phyloP scores from a whole-genome alignment of 495 filamentous ascomycete genomes.

The Cetradonia linearis region DNA sequence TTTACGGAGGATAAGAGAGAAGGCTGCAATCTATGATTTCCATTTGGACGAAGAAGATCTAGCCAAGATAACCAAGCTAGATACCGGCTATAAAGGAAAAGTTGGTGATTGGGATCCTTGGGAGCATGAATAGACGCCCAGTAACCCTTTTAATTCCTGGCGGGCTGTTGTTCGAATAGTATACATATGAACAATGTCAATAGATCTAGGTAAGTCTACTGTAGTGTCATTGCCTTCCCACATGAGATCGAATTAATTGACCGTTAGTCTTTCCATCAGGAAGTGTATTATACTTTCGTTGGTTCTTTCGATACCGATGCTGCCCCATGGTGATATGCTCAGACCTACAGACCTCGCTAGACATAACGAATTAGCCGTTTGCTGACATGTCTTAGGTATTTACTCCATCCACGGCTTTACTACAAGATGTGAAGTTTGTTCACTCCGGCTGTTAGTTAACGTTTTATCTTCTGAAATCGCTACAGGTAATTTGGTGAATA shows the following conservation, averaged over 20 bases:
- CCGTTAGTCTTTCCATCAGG: neutral
- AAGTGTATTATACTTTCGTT: neutral
- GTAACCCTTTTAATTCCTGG: neutral
- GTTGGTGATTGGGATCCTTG: conserved; percentile 15
- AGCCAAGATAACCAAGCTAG: neutral
- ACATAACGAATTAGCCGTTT: too few relatives aligned
- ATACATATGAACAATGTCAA: neutral
- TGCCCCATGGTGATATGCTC: too few relatives aligned
- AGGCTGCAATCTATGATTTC: conserved; percentile 40
- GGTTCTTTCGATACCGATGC: neutral
- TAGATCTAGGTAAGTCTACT: neutral
- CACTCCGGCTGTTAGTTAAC: too few relatives aligned
- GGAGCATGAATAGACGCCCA: neutral
- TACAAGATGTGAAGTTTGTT: too few relatives aligned
- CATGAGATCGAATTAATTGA: neutral
- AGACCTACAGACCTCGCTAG: too few relatives aligned
- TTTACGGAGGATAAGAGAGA: conserved; percentile 34
- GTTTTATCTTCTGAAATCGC: too few relatives aligned
- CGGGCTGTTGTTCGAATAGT: neutral
- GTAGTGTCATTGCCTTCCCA: neutral
- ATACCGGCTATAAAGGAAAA: conserved; percentile 5
- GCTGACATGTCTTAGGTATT: too few relatives aligned
- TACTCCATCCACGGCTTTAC: too few relatives aligned
- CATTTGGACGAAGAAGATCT: conserved; percentile 34
- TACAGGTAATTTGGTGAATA: too few relatives aligned